Evolutionary conservation across 1,284 basidiomycete species (phyloP).

Genomic region (Ustilago cynodontis): DNA sequence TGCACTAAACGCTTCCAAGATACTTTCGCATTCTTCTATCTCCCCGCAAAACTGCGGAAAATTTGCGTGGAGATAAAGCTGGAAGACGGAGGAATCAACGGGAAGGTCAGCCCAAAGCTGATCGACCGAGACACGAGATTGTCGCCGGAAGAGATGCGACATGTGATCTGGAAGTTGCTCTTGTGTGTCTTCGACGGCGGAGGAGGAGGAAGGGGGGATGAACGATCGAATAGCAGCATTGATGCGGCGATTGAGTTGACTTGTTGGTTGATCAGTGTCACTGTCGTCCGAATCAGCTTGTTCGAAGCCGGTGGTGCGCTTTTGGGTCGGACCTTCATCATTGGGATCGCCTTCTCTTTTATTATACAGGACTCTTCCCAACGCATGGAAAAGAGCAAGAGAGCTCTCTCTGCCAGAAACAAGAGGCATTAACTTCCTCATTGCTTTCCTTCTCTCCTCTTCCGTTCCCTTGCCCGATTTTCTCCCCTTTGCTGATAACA

Average conservation of each 20-base stretch:
- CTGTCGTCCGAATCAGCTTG: not conserved
- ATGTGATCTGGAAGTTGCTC: conserved; percentile 74
- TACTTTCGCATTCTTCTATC: conserved; percentile 79
- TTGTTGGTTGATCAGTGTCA: not conserved
- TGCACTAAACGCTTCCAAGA: conserved; percentile 84
- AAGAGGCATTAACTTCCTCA: conserved; percentile 25
- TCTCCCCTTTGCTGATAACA: not conserved
- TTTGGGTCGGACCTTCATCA: conserved; percentile 20
- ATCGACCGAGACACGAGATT: conserved; percentile 30
- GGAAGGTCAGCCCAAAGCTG: conserved; percentile 84
- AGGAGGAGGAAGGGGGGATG: conserved; percentile 10
- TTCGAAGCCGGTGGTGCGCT: not conserved
- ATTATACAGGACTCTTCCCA: conserved; percentile 94
- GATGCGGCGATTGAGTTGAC: conserved; percentile 4
- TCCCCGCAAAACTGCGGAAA: conserved; percentile 84
- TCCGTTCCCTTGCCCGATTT: not conserved
- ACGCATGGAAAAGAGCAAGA: conserved; percentile 87
- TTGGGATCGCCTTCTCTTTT: conserved; percentile 77
- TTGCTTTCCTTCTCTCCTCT: not conserved
- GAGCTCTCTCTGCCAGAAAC: conserved; percentile 78
- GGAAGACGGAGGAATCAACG: conserved; percentile 87
- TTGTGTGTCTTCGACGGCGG: not conserved
- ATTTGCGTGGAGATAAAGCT: conserved; percentile 93
- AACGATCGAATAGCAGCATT: conserved; percentile 25
- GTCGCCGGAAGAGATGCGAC: conserved; percentile 75